These are phyloP conservation scores for Diplodia seriata DNA, from an alignment of 2,329 filamentous ascomycete species.

Conservation along the genomic window DNA sequence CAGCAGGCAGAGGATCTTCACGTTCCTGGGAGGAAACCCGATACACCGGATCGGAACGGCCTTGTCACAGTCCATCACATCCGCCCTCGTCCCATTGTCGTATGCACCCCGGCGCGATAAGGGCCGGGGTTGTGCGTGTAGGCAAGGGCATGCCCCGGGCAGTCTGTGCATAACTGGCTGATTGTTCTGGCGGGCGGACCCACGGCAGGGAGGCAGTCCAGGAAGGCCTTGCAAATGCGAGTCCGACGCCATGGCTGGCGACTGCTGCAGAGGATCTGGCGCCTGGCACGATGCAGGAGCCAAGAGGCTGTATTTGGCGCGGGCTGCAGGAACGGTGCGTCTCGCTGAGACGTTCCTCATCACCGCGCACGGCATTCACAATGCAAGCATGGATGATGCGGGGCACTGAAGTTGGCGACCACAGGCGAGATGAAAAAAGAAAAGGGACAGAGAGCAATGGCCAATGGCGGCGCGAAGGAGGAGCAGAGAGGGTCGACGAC, in stretches of 20 bases:
- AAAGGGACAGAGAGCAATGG: not conserved
- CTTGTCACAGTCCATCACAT: conserved; percentile 28
- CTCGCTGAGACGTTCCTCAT: conserved; percentile 22
- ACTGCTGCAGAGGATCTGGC: conserved; percentile 20
- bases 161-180: not conserved
- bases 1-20: conserved; percentile 26
- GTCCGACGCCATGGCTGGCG: conserved; percentile 21
- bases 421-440: conserved; percentile 27
- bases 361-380: not conserved
- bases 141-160: not conserved
- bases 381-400: conserved; percentile 12
- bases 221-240: conserved; percentile 16
- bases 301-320: not conserved
- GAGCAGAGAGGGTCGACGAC: conserved; percentile 10
- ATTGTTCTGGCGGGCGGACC: conserved; percentile 11
- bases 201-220: conserved; percentile 12
- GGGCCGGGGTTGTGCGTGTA: conserved; percentile 15
- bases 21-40: conserved; percentile 21
- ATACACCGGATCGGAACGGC: conserved; percentile 11
- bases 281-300: not conserved
- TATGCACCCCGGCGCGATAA: conserved; percentile 4
- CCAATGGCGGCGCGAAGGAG: conserved; percentile 1
- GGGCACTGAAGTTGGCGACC: conserved; percentile 6
- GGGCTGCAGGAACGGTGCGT: conserved; percentile 17
- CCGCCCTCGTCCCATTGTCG: conserved; percentile 8